phyloP scores from a whole-genome alignment of 2,329 filamentous ascomycete species.

The Stylonectria norvegica region DNA sequence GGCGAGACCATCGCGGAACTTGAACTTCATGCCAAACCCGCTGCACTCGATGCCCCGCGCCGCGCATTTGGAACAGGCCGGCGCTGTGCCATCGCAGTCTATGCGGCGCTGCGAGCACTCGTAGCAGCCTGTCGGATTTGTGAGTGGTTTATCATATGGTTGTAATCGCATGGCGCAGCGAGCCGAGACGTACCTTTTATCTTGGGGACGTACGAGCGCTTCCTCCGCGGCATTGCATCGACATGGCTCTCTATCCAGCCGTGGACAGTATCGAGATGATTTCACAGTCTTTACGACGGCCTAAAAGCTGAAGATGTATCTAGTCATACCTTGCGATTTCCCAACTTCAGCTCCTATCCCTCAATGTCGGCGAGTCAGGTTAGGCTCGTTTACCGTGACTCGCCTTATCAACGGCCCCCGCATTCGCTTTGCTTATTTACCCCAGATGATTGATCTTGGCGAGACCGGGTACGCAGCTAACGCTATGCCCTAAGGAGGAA shows the following conservation, averaged over 20 bases:
- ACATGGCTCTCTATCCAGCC: background rate
- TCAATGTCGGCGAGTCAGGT: too few species aligned
- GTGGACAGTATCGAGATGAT: too few species aligned
- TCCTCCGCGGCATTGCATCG: slow-evolving; percentile 8
- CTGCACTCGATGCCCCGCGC: slow-evolving; percentile 30
- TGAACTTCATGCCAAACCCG: slow-evolving; percentile 22
- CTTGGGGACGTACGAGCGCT: slow-evolving; percentile 19
- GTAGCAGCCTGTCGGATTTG: slow-evolving; percentile 28
- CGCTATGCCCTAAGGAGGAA: too few species aligned
- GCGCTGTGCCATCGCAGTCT: slow-evolving; percentile 32
- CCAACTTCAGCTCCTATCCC: too few species aligned
- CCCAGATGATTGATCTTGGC: too few species aligned
- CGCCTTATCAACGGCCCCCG: too few species aligned
- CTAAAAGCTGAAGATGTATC: too few species aligned
- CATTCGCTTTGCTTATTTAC: too few species aligned
- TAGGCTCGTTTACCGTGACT: too few species aligned
- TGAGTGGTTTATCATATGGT: background rate
- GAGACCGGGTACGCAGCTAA: too few species aligned
- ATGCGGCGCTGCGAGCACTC: slow-evolving; percentile 36
- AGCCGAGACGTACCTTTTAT: slow-evolving; percentile 16
- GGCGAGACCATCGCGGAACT: slow-evolving; percentile 9
- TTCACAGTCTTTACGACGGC: too few species aligned
- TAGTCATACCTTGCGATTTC: too few species aligned
- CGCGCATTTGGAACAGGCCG: slow-evolving; percentile 31
- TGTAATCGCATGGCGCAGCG: background rate